Conservation (phyloP, 2,329 filamentous ascomycete species). For the Claviceps spartinae region DNA sequence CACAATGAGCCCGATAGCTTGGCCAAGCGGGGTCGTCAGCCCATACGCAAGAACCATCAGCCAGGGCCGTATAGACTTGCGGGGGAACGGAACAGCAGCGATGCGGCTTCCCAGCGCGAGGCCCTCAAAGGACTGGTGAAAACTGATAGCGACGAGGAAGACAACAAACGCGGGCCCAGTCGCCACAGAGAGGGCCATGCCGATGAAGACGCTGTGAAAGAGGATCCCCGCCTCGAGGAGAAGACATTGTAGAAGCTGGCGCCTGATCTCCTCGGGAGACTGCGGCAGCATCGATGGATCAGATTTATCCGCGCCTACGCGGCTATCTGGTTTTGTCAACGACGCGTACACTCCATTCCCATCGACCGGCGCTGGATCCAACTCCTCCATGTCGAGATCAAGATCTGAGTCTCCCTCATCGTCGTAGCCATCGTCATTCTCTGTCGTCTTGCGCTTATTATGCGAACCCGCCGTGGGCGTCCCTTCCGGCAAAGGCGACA, state of each 20-base stretch:
- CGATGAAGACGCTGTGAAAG: slow-evolving; percentile 77
- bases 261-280: slow-evolving; percentile 45
- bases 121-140: slow-evolving; percentile 82
- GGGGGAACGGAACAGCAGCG: slow-evolving; percentile 66
- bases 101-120: slow-evolving; percentile 77
- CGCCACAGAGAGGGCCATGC: slow-evolving; percentile 72
- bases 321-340: slow-evolving; percentile 13
- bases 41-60: slow-evolving; percentile 69
- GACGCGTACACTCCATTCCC: slow-evolving; percentile 19
- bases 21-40: slow-evolving; percentile 65
- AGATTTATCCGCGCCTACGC: neutral
- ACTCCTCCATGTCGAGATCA: slow-evolving; percentile 47
- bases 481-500: slow-evolving; percentile 43
- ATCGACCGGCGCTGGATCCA: slow-evolving; percentile 28
- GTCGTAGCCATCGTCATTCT: slow-evolving; percentile 21
- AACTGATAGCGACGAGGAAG: slow-evolving; percentile 66
- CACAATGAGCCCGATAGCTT: slow-evolving; percentile 66
- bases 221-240: slow-evolving; percentile 73
- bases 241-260: slow-evolving; percentile 62
- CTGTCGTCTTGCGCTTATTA: slow-evolving; percentile 14
- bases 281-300: slow-evolving; percentile 12
- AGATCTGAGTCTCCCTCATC: slow-evolving; percentile 36
- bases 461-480: slow-evolving; percentile 24
- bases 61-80: slow-evolving; percentile 63
- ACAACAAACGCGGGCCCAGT: slow-evolving; percentile 69